phyloP scores from a whole-genome alignment of 2,329 filamentous ascomycete species.

The Aspergillus tamarii region DNA sequence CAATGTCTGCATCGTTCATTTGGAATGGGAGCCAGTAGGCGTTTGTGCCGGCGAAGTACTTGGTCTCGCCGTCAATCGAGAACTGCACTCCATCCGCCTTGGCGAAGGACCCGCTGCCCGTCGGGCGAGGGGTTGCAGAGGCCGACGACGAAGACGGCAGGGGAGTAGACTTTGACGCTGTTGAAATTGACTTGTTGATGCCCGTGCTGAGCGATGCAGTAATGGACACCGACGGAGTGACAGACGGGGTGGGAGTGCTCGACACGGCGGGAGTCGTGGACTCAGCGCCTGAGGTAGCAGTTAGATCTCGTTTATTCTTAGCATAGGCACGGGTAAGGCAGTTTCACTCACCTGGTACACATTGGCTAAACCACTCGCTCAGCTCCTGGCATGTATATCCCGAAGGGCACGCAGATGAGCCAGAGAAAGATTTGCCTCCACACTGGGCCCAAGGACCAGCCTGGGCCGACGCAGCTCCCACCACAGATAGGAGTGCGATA shows the following conservation, averaged over 20 bases:
- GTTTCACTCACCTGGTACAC: conserved; percentile 15
- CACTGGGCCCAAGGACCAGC: conserved; percentile 17
- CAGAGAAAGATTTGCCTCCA: conserved; percentile 21
- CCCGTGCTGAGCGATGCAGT: not conserved
- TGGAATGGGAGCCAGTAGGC: conserved; percentile 20
- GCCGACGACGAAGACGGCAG: not conserved
- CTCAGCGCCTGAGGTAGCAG: not conserved
- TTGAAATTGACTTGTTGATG: not conserved
- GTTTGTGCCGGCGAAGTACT: conserved; percentile 21
- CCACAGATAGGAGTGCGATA: conserved; percentile 4
- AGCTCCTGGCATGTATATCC: conserved; percentile 9
- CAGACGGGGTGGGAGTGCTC: not conserved
- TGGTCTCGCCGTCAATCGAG: conserved; percentile 18
- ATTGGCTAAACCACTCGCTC: conserved; percentile 29
- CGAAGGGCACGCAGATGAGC: not conserved
- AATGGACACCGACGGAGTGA: not conserved
- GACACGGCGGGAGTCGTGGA: not conserved
- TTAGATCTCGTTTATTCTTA: not conserved
- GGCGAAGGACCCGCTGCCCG: not conserved
- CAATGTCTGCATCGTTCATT: conserved; percentile 8
- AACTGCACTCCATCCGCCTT: conserved; percentile 8
- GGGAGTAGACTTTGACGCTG: not conserved
- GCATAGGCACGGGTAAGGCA: too few species aligned
- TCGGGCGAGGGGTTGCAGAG: not conserved
- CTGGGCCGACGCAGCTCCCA: conserved; percentile 8